A percentile compares a stretch with the other conserved stretches of the same genome.
Conservation (phyloP, 2,329 filamentous ascomycete species). For the Aspergillus ochraceoroseus region DNA sequence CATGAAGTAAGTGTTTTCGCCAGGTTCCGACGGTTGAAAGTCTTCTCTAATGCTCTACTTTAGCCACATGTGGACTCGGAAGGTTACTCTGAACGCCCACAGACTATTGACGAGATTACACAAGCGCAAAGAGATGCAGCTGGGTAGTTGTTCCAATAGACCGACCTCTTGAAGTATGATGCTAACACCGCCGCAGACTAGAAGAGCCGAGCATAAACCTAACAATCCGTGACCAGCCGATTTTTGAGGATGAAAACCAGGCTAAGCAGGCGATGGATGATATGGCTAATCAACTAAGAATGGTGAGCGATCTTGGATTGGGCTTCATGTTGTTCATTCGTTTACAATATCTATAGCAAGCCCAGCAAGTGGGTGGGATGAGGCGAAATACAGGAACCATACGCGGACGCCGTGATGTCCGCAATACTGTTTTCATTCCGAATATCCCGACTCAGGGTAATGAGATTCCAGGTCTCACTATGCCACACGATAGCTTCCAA, state of each 20-base stretch:
- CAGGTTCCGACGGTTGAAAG: too few relatives aligned
- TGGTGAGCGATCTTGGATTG: slow-evolving; percentile 30
- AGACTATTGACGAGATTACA: slow-evolving; percentile 43
- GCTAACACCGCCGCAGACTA: slow-evolving; percentile 28
- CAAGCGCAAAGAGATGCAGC: slow-evolving; percentile 44
- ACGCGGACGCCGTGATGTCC: slow-evolving; percentile 81
- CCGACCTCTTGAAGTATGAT: too few relatives aligned
- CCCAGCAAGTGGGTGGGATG: slow-evolving; percentile 50
- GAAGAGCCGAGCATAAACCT: slow-evolving; percentile 46
- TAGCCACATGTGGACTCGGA: slow-evolving; percentile 38
- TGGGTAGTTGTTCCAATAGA: too few relatives aligned
- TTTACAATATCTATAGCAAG: slow-evolving; percentile 36
- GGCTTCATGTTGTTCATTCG: slow-evolving; percentile 1
- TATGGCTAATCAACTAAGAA: slow-evolving; percentile 47
- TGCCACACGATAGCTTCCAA: slow-evolving; percentile 25
- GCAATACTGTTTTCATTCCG: slow-evolving; percentile 83
- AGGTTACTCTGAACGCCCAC: slow-evolving; percentile 40
- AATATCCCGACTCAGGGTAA: slow-evolving; percentile 36
- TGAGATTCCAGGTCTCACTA: slow-evolving; percentile 29
- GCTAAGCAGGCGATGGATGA: slow-evolving; percentile 47
- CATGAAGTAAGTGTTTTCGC: slow-evolving; percentile 23
- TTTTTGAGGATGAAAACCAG: slow-evolving; percentile 48
- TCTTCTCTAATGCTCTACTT: slow-evolving; percentile 13
- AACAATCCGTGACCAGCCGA: slow-evolving; percentile 48
- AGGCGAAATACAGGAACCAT: slow-evolving; percentile 69